A percentile compares a stretch with the other conserved stretches of the same genome.
Conservation (phyloP, 169 alveolate genomes). For the Plasmodium reichenowi region DNA sequence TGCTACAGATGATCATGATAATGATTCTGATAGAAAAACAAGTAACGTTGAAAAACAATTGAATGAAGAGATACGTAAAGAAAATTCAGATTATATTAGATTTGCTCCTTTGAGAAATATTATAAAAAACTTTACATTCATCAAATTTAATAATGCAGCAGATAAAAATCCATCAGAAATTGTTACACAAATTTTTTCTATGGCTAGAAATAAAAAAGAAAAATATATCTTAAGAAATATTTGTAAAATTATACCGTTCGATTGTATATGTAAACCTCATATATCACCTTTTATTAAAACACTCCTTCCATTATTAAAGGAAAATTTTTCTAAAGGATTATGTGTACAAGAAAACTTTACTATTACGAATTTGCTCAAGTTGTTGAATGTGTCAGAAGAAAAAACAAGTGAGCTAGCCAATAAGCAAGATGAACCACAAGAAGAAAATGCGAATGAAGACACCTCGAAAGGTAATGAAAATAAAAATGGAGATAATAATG, state of each 20-base stretch:
- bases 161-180: constrained; percentile 82
- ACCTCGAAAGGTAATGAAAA: not conserved
- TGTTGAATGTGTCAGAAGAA: constrained; percentile 32
- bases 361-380: constrained; percentile 2
- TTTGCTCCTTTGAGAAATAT: constrained; percentile 84
- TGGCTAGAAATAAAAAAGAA: constrained; percentile 45
- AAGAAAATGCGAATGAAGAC: not conserved
- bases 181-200: constrained; percentile 75
- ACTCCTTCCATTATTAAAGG: constrained; percentile 24
- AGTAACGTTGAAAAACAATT: constrained; percentile 77
- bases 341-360: constrained; percentile 35
- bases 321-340: constrained; percentile 18
- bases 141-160: constrained; percentile 75
- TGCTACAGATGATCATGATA: not conserved
- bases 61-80: constrained; percentile 66
- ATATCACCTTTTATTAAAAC: constrained; percentile 57
- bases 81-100: constrained; percentile 76
- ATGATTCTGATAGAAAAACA: constrained; percentile 8
- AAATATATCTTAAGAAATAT: constrained; percentile 75
- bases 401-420: not conserved
- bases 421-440: not conserved
- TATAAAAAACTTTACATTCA: constrained; percentile 77
- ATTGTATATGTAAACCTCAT: constrained; percentile 82
- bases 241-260: constrained; percentile 83
- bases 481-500: not conserved